Percentiles rank a stretch among this genome's conserved stretches.
These are phyloP conservation scores for Ogataea degrootiae DNA, from an alignment of 805 yeast genomes.

Conservation along the genomic window DNA sequence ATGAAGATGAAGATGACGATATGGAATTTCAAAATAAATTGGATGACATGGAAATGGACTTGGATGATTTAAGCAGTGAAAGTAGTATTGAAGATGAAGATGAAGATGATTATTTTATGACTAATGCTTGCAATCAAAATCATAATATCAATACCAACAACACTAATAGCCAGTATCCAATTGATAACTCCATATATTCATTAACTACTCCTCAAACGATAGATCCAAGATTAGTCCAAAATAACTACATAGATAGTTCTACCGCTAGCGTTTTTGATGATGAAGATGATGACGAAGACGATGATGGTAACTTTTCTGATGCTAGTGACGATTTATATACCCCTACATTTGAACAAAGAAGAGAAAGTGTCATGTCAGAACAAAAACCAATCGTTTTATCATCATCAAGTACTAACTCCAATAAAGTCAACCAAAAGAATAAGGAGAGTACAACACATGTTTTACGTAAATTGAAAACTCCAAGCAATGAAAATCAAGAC, in stretches of 20 bases:
- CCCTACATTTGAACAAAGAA: conserved; percentile 27
- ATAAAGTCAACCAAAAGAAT: conserved; percentile 1
- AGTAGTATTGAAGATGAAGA: conserved; percentile 21
- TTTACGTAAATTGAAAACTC: conserved; percentile 17
- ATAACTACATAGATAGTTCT: background rate
- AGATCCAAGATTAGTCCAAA: conserved; percentile 21
- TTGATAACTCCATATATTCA: conserved; percentile 22
- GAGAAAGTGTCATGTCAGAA: conserved; percentile 19
- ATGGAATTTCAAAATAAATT: conserved; percentile 18
- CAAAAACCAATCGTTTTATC: conserved; percentile 12
- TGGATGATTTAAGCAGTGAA: conserved; percentile 25
- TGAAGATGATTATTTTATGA: conserved; percentile 17
- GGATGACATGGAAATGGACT: conserved; percentile 29
- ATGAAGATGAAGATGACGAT: conserved; percentile 26
- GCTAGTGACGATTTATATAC: conserved; percentile 26
- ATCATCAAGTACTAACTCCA: too few relatives aligned
- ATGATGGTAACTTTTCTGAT: conserved; percentile 19
- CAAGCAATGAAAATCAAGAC: conserved; percentile 3
- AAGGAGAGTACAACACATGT: conserved; percentile 18
- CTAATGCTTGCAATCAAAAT: conserved; percentile 5
- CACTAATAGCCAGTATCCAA: conserved; percentile 1
- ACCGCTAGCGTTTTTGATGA: conserved; percentile 13
- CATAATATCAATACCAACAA: background rate
- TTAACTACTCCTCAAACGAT: conserved; percentile 26
- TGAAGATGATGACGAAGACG: conserved; percentile 18